Percentiles rank a stretch among this genome's conserved stretches.
Conservation (phyloP, 140 eudicot species). For the Bidens hawaiensis region DNA sequence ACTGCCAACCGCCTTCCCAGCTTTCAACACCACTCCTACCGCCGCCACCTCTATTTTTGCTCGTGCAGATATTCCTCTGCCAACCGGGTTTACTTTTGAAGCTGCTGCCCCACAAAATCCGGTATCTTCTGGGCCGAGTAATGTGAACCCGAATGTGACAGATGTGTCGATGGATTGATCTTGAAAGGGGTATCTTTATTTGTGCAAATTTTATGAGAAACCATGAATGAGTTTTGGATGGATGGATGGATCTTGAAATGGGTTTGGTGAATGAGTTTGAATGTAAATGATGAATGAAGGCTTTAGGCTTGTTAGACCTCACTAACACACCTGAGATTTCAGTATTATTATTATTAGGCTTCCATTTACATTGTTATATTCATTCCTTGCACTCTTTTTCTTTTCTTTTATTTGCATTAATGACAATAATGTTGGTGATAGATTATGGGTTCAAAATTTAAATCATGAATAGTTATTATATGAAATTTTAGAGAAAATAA, state of each 20-base stretch:
- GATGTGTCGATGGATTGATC: conserved; percentile 69
- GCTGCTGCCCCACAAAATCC: conserved; percentile 34
- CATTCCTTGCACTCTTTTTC: not conserved
- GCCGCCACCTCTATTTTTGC: conserved; percentile 60
- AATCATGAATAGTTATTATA: not conserved
- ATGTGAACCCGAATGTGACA: conserved; percentile 31
- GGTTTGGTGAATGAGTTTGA: too few species aligned
- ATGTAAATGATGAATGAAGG: conserved; percentile 36
- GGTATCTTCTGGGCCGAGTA: conserved; percentile 22
- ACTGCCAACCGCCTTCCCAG: conserved; percentile 30
- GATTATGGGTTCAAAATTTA: not conserved
- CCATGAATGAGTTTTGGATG: conserved; percentile 21
- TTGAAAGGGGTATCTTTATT: conserved; percentile 37
- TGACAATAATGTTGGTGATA: not conserved
- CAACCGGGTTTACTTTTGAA: conserved; percentile 78
- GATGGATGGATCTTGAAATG: too few species aligned
- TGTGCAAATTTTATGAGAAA: conserved; percentile 34
- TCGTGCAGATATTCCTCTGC: conserved; percentile 50
- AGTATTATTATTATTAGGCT: conserved; percentile 8
- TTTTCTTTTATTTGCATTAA: not conserved
- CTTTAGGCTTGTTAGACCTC: conserved; percentile 35
- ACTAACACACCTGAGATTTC: conserved; percentile 11
- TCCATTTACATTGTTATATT: conserved; percentile 11
- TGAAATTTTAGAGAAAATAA: not conserved
- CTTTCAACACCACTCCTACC: conserved; percentile 43